Percentiles rank a stretch among this genome's conserved stretches.
Evolutionary conservation across 106 monocot species (phyloP).

Genomic region (Acorus gramineus): DNA sequence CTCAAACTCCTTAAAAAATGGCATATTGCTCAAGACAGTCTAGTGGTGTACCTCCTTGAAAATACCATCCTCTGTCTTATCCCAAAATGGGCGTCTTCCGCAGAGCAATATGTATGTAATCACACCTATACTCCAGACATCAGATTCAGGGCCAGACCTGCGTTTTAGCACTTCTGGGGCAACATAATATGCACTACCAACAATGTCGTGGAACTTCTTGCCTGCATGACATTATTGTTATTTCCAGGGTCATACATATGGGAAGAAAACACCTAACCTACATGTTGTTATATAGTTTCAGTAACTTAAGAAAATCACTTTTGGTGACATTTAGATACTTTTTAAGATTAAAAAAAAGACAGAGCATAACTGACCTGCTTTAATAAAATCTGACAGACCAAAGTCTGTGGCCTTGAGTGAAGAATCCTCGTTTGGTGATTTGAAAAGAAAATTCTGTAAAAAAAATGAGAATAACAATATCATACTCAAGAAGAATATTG

Average conservation of each 20-base stretch:
- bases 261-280: no score
- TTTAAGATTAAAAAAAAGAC: background rate
- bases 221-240: constrained; percentile 31
- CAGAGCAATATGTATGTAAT: constrained; percentile 95
- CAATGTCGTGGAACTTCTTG: constrained; percentile 78
- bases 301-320: no score
- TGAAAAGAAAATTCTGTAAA: constrained; percentile 92
- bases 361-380: constrained; percentile 42
- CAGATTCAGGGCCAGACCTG: constrained; percentile 86
- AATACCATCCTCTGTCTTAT: constrained; percentile 90
- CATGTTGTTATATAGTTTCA: no score
- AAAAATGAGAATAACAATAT: background rate
- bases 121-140: constrained; percentile 99
- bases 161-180: constrained; percentile 90
- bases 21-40: background rate
- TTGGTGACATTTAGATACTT: no score
- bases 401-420: constrained; percentile 92
- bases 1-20: background rate
- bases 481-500: constrained; percentile 1
- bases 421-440: constrained; percentile 68
- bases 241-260: background rate
- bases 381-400: constrained; percentile 89
- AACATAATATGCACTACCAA: constrained; percentile 95
- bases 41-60: constrained; percentile 58
- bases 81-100: constrained; percentile 94